Percentiles rank a stretch among this genome's conserved stretches.
phyloP scores from a whole-genome alignment of 345 rosid genomes.

The Populus davidiana region DNA sequence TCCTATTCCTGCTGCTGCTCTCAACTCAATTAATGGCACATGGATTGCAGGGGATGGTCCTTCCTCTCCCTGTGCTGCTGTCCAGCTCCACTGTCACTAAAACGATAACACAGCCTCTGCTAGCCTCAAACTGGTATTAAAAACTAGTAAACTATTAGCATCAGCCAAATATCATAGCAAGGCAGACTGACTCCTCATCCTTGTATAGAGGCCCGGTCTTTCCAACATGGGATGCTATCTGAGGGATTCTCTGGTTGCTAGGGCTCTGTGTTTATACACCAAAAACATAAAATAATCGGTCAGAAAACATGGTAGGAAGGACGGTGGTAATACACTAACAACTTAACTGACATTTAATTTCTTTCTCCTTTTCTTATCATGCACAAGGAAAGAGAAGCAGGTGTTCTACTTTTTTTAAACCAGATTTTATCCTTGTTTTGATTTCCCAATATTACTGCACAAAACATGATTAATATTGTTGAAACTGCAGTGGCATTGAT shows the following conservation, averaged over 20 bases:
- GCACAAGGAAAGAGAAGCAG: not conserved
- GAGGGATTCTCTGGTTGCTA: constrained; percentile 39
- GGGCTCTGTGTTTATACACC: constrained; percentile 32
- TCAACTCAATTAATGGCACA: not conserved
- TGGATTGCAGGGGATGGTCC: no score
- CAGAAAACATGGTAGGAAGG: not conserved
- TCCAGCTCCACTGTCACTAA: not conserved
- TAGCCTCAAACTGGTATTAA: not conserved
- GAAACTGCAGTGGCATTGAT: no score
- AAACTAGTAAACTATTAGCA: no score
- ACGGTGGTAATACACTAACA: no score
- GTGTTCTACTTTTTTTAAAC: no score
- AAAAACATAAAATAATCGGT: not conserved
- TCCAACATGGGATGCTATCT: constrained; percentile 9
- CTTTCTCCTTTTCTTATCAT: not conserved
- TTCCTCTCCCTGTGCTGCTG: not conserved
- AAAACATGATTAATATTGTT: no score
- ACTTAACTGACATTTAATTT: no score
- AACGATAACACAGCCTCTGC: not conserved
- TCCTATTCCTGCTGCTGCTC: not conserved
- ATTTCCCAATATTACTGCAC: not conserved
- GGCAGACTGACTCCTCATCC: not conserved
- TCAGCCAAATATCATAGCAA: not conserved
- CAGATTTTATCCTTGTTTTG: not conserved
- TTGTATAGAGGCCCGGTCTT: not conserved